Percentiles rank a stretch among this genome's conserved stretches.
Conservation (phyloP, 2,329 filamentous ascomycete genomes). For the Pseudocercospora ulei region DNA sequence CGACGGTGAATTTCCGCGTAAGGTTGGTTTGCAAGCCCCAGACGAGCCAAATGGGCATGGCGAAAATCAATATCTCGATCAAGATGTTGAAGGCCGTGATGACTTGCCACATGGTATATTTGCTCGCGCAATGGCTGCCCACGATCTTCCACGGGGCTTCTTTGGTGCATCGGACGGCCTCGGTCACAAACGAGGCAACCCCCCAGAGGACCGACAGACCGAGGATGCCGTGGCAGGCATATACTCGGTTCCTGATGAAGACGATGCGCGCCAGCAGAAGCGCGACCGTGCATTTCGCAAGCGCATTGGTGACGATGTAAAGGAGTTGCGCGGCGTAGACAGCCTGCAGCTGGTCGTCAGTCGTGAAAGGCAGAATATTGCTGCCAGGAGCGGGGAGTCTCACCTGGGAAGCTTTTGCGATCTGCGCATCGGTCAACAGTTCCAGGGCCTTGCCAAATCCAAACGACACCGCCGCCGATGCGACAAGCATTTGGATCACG, state of each 20-base stretch:
- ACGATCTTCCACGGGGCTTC: constrained; percentile 18
- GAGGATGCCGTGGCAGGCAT: constrained; percentile 21
- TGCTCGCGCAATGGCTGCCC: constrained; percentile 17
- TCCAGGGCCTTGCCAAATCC: constrained; percentile 24
- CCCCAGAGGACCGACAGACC: constrained; percentile 19
- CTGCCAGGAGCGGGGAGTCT: neutral
- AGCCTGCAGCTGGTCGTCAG: constrained; percentile 12
- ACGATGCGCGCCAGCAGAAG: constrained; percentile 25
- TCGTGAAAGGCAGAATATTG: neutral
- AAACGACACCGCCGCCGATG: constrained; percentile 20
- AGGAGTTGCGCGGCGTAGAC: constrained; percentile 23
- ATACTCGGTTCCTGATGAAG: constrained; percentile 21
- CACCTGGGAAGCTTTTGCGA: constrained; percentile 20
- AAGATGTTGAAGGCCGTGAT: constrained; percentile 24
- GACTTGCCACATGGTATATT: constrained; percentile 19
- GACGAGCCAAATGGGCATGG: constrained; percentile 24
- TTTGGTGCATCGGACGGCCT: constrained; percentile 18
- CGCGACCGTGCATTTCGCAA: constrained; percentile 24
- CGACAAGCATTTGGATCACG: constrained; percentile 21
- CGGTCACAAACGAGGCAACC: constrained; percentile 17
- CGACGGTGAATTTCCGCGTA: constrained; percentile 19
- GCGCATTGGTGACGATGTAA: constrained; percentile 21
- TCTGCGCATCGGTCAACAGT: constrained; percentile 16
- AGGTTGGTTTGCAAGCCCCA: constrained; percentile 22
- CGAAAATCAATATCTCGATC: constrained; percentile 22